Evolutionary conservation across 1,139 yeast genomes (phyloP).

Genomic region (Yamadazyma friedrichii): DNA sequence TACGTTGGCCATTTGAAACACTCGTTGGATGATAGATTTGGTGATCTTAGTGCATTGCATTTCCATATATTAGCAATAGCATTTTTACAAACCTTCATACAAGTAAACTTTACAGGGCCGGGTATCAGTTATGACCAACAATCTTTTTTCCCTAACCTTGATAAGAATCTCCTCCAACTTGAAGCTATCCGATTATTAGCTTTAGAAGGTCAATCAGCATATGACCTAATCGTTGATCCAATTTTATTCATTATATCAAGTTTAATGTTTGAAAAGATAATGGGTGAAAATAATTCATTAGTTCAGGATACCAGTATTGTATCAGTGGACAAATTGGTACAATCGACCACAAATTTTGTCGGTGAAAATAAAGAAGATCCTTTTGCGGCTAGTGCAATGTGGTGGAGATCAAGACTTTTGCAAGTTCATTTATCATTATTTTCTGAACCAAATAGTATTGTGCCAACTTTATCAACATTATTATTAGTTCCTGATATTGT

Average conservation of each 20-base stretch:
- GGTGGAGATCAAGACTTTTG: constrained; percentile 75
- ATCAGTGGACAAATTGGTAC: constrained; percentile 18
- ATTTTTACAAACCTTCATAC: constrained; percentile 67
- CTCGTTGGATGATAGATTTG: constrained; percentile 13
- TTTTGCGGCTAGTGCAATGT: constrained; percentile 47
- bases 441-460: constrained; percentile 53
- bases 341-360: constrained; percentile 7
- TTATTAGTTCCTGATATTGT: constrained; percentile 36
- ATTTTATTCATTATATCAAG: constrained; percentile 48
- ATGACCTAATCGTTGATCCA: constrained; percentile 59
- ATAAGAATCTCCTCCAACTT: constrained; percentile 25
- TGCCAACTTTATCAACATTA: constrained; percentile 40
- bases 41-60: constrained; percentile 18
- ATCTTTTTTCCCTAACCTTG: constrained; percentile 30
- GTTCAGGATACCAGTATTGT: constrained; percentile 23
- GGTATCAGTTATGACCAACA: constrained; percentile 39
- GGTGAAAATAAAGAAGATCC: constrained; percentile 17
- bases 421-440: constrained; percentile 61
- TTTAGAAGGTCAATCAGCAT: constrained; percentile 63
- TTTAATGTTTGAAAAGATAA: constrained; percentile 50
- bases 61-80: constrained; percentile 51
- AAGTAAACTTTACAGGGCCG: constrained; percentile 86
- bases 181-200: constrained; percentile 42
- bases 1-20: constrained; percentile 20
- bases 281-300: constrained; percentile 31